Base-by-base conservation (phyloP, 345 rosid genomes). In the Eucalyptus pauciflora region DNA sequence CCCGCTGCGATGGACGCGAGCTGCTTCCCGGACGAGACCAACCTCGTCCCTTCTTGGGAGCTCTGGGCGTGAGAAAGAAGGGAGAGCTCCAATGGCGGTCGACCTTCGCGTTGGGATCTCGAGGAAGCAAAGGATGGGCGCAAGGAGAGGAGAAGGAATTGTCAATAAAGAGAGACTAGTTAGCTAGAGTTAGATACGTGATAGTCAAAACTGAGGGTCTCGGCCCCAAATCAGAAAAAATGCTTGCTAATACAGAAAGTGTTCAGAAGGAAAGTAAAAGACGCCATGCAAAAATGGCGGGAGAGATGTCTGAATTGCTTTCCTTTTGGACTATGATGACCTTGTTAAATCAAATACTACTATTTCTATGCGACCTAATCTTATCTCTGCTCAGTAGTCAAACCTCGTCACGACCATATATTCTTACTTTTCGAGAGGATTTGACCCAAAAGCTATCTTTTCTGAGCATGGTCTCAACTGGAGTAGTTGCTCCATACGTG, bases 11-110 rank as follows among this genome's bases (percentile, higher is more conserved):
- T 89, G 2, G 96, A 95, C 71, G 91, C 94, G 4, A 91, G 89
- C 37, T 94, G 94, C 89, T 94, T 94, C 85, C 88, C 91, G 7
- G 96, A 95, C 29, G 97, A 94, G 86, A 89, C 18, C 43, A 90
- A 85, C 79, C 50, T 94, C 43, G 92, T 88, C 86, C 90, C 94
- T 7, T 80, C 93, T 4, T 93, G 95, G 96, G 97, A 94, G 31
- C 95, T 94, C 2, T 94, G 95, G 96, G 89, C 94, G 17, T 93
- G 93, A 91, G 33, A 33, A 50, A 22, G 43, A 49, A 7, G 43
- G 25, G 50, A 18, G 33, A 88, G 69, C 33, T 37, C 27, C 83
- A 5, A 76, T 76, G 83, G 48, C 27, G 83, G 12, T 37, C 83
- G 6, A 76, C 83, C 83, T 71, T 20, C 83, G 7, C 22, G 83